Evolutionary conservation across 345 rosid species (phyloP).

Genomic region (Hibiscus trionum): DNA sequence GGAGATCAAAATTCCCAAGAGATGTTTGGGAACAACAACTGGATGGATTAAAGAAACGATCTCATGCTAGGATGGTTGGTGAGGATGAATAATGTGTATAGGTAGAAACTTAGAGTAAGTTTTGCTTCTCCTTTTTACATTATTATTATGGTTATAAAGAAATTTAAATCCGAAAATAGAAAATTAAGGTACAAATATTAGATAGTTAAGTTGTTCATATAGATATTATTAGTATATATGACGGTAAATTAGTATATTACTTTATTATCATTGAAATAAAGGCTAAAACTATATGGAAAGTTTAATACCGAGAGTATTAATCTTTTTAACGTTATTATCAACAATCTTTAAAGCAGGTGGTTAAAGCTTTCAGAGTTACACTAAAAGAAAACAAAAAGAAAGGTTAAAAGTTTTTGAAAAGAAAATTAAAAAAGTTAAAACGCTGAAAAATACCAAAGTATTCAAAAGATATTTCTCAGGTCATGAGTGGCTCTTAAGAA

Average conservation of each 20-base stretch:
- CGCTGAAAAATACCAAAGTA: too few species aligned
- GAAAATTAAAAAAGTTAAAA: too few species aligned
- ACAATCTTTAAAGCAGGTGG: too few species aligned
- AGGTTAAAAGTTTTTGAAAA: too few species aligned
- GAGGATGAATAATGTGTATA: constrained; percentile 11
- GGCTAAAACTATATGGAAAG: neutral
- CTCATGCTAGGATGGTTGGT: constrained; percentile 15
- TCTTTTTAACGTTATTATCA: neutral
- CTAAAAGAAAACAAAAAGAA: too few species aligned
- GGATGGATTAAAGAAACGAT: constrained; percentile 22
- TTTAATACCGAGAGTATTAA: neutral
- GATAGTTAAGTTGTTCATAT: neutral
- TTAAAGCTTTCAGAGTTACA: too few species aligned
- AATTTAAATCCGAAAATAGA: too few species aligned
- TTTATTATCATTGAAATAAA: neutral
- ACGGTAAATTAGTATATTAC: too few species aligned
- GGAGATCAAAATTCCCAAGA: constrained; percentile 1
- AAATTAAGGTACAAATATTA: neutral
- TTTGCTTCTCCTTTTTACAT: neutral
- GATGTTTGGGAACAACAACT: constrained; percentile 37
- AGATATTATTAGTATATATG: too few species aligned
- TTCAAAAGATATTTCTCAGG: too few species aligned
- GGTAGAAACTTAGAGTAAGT: neutral
- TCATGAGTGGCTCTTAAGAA: too few species aligned
- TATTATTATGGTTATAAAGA: too few species aligned